These are phyloP conservation scores for Cryphonectria nitschkei DNA, from an alignment of 2,329 filamentous ascomycete species.

Conservation along the genomic window DNA sequence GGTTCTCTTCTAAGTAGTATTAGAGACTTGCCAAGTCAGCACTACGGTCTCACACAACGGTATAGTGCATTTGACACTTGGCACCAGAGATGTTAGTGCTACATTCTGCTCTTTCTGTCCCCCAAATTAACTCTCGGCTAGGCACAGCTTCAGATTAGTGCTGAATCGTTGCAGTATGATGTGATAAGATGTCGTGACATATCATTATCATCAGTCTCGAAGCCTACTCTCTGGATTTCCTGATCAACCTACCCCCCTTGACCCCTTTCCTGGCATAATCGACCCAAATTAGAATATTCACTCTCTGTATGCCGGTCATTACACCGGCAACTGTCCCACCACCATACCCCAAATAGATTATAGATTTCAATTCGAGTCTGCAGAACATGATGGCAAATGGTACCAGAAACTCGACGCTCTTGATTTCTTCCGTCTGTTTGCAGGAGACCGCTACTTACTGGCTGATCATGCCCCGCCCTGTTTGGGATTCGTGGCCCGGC, in stretches of 20 bases:
- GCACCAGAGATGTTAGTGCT: not conserved
- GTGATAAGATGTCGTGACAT: not conserved
- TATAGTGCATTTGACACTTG: no score
- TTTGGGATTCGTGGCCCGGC: constrained; percentile 20
- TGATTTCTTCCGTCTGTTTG: not conserved
- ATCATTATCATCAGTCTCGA: not conserved
- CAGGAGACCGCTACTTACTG: no score
- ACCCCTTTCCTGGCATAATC: no score
- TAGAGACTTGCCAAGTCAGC: no score
- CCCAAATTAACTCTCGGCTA: not conserved
- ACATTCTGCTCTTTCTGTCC: not conserved
- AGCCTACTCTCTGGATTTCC: not conserved
- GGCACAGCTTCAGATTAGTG: not conserved
- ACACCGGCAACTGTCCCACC: not conserved
- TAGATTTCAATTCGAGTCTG: not conserved
- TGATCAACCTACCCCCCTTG: not conserved
- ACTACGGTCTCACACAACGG: no score
- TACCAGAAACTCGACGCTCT: not conserved
- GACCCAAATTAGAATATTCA: not conserved
- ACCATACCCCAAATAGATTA: not conserved
- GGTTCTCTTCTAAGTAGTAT: no score
- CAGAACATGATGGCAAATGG: not conserved
- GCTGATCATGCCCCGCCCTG: constrained; percentile 13
- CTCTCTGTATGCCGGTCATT: no score
- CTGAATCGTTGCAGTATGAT: not conserved